Evolutionary conservation across 2,329 filamentous ascomycete genomes (phyloP).

Genomic region (Lasiodiplodia theobromae): DNA sequence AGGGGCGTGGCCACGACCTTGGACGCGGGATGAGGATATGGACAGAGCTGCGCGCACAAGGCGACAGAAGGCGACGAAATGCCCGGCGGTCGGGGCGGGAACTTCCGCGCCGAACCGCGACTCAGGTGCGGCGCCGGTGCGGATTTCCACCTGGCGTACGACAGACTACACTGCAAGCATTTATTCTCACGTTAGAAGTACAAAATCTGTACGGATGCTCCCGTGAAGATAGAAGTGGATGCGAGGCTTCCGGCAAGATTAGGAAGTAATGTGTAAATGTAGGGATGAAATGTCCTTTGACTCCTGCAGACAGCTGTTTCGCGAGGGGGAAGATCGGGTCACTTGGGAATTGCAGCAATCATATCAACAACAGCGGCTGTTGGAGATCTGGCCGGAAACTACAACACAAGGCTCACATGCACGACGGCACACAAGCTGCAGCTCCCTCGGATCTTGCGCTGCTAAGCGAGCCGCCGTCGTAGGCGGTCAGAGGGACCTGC

Average conservation of each 20-base stretch:
- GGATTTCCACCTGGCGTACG: not conserved
- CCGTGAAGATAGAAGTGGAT: not conserved
- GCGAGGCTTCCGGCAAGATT: not conserved
- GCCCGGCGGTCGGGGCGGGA: conserved; percentile 15
- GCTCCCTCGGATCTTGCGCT: not conserved
- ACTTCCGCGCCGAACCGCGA: conserved; percentile 9
- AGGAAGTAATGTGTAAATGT: not conserved
- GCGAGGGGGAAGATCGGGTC: not conserved
- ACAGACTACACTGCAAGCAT: not conserved
- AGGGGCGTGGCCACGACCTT: not conserved
- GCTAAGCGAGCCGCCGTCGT: not conserved
- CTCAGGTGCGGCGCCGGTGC: not conserved
- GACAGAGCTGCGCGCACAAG: conserved; percentile 19
- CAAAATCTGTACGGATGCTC: not conserved
- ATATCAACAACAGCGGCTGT: not conserved
- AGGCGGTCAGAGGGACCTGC: not conserved
- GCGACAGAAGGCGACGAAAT: conserved; percentile 15
- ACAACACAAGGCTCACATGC: not conserved
- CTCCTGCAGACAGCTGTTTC: not conserved
- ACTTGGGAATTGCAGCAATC: not conserved
- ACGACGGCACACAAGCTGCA: not conserved
- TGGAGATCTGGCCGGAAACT: not conserved
- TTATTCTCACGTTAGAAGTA: not conserved
- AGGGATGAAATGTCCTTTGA: not conserved
- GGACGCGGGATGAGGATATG: conserved; percentile 2